Percentiles rank a stretch among this genome's conserved stretches.
Conservation (phyloP, 108 stramenopile species). For the Aurantiochytrium sp. region DNA sequence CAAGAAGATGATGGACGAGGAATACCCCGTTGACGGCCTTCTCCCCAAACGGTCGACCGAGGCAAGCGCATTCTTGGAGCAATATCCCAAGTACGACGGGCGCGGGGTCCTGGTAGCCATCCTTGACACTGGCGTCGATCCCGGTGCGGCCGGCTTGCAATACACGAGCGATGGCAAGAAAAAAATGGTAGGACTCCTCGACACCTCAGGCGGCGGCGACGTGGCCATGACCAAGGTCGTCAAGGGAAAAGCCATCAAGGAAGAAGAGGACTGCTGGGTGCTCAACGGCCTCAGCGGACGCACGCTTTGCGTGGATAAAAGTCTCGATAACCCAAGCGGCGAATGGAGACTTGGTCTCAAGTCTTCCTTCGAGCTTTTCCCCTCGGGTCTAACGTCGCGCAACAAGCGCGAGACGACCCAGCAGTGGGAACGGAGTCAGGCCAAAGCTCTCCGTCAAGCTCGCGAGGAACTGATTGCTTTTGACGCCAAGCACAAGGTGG, state of each 20-base stretch:
- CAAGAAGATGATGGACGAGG: neutral
- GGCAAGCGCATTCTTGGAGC: neutral
- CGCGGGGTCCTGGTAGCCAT: conserved; percentile 66
- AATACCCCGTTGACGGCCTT: neutral
- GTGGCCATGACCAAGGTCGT: conserved; percentile 52
- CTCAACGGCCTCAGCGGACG: conserved; percentile 52
- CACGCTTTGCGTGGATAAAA: conserved; percentile 27
- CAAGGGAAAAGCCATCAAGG: neutral
- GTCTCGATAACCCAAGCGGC: conserved; percentile 24
- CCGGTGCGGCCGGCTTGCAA: conserved; percentile 63
- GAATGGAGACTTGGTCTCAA: conserved; percentile 19
- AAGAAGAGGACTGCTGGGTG: neutral
- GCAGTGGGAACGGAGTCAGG: neutral
- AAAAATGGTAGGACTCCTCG: conserved; percentile 70
- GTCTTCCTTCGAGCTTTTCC: neutral
- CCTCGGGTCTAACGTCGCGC: neutral
- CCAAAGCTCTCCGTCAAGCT: neutral
- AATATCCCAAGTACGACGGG: conserved; percentile 51
- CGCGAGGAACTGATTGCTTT: neutral
- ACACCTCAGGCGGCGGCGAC: conserved; percentile 83
- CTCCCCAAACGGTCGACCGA: neutral
- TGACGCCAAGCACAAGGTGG: neutral
- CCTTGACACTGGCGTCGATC: conserved; percentile 83
- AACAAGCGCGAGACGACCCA: neutral
- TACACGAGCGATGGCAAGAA: conserved; percentile 49